Percentiles rank a stretch among this genome's conserved stretches.
phyloP scores from a whole-genome alignment of 805 yeast genomes.

The Teunomyces atbi region DNA sequence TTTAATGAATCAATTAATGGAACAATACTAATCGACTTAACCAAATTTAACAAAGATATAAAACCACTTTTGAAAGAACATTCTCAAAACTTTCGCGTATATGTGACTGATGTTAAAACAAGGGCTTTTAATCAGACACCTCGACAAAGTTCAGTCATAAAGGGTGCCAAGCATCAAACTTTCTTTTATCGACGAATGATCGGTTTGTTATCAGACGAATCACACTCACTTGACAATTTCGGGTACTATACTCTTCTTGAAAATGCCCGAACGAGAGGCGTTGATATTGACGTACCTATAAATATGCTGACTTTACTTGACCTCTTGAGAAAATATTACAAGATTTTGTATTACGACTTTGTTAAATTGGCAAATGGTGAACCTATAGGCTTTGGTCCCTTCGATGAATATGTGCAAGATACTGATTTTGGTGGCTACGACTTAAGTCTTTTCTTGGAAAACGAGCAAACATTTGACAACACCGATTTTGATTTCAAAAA shows the following conservation, averaged over 20 bases:
- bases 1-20: conserved; percentile 14
- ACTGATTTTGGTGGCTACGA: conserved; percentile 9
- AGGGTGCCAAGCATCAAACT: conserved; percentile 57
- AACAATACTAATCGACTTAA: conserved; percentile 25
- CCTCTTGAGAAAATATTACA: conserved; percentile 36
- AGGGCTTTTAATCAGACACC: conserved; percentile 48
- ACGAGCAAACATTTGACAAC: neutral
- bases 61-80: conserved; percentile 14
- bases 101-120: conserved; percentile 58
- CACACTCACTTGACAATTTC: conserved; percentile 14
- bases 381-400: conserved; percentile 39
- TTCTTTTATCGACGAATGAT: conserved; percentile 55
- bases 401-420: conserved; percentile 27
- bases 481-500: conserved; percentile 18
- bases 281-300: conserved; percentile 50
- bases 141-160: conserved; percentile 45
- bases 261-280: conserved; percentile 46
- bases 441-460: conserved; percentile 6
- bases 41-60: conserved; percentile 17
- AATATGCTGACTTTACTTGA: conserved; percentile 38
- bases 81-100: conserved; percentile 12
- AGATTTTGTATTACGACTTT: conserved; percentile 42
- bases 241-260: conserved; percentile 44
- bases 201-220: conserved; percentile 27
- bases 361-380: conserved; percentile 45